Percentiles rank a stretch among this genome's conserved stretches.
Evolutionary conservation across 345 rosid species (phyloP).

Genomic region (Psidium friedrichsthalianum): DNA sequence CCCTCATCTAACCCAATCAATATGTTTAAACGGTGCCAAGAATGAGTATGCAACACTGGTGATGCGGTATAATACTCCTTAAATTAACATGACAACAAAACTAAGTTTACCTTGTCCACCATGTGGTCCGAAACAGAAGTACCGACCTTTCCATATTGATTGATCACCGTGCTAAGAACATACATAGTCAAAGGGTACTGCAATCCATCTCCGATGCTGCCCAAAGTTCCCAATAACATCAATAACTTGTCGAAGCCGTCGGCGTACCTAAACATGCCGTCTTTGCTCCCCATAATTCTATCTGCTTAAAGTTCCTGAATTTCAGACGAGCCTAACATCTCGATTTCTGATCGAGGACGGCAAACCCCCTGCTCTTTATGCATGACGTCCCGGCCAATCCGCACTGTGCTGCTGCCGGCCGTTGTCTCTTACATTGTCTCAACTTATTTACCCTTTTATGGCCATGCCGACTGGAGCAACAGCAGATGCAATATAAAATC

Average conservation of each 20-base stretch:
- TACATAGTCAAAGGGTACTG: constrained; percentile 45
- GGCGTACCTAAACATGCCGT: constrained; percentile 43
- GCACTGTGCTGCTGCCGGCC: constrained; percentile 9
- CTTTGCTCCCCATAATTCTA: constrained; percentile 30
- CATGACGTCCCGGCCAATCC: not conserved
- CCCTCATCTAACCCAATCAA: not conserved
- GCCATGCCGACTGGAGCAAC: constrained; percentile 3
- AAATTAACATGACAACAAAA: not conserved
- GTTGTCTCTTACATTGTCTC: constrained; percentile 3
- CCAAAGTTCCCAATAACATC: constrained; percentile 50
- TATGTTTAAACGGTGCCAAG: not conserved
- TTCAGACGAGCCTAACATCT: not conserved
- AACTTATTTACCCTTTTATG: not conserved
- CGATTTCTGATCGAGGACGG: not conserved
- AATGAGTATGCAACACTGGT: not conserved
- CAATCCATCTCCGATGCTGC: constrained; percentile 70
- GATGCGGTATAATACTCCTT: not conserved
- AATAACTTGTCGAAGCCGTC: constrained; percentile 41
- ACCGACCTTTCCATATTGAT: constrained; percentile 35
- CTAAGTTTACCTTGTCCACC: constrained; percentile 30
- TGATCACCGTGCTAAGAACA: constrained; percentile 49
- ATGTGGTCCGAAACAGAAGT: constrained; percentile 14
- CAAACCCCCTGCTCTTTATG: not conserved
- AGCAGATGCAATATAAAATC: not conserved
- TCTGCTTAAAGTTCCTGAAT: not conserved